phyloP scores from a whole-genome alignment of 257 asterid species.

The Solanum neorickii region DNA sequence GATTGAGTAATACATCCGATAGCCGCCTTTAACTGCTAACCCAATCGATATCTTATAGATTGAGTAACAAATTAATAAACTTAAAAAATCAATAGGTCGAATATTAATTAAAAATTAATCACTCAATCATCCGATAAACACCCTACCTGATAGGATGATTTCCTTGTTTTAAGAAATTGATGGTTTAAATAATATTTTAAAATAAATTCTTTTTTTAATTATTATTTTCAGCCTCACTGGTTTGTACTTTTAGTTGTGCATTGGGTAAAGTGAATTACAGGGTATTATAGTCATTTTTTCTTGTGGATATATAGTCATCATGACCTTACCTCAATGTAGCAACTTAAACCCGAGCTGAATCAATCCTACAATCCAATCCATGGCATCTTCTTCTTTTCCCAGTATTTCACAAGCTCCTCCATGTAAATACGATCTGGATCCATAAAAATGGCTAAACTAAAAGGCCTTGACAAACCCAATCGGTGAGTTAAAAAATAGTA shows the following conservation, averaged over 20 bases:
- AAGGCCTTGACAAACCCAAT: neutral
- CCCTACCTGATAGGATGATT: no score
- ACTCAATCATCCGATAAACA: no score
- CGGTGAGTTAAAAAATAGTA: neutral
- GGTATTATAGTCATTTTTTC: neutral
- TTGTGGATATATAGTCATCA: neutral
- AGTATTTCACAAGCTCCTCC: neutral
- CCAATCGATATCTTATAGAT: no score
- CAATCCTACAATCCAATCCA: neutral
- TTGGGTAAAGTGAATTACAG: neutral
- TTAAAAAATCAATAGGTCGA: no score
- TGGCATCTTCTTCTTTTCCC: neutral
- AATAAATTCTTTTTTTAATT: no score
- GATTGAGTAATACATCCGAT: accelerated
- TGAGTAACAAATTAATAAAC: no score
- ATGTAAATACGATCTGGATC: neutral
- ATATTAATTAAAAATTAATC: no score
- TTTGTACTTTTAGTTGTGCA: no score
- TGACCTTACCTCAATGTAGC: neutral
- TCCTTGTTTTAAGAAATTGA: no score
- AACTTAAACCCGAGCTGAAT: neutral
- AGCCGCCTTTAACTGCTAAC: no score
- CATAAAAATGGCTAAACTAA: neutral
- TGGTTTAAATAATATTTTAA: no score
- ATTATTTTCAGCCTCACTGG: no score